Evolutionary conservation across 768 basidiomycete species (phyloP).

Genomic region (Podaxis mareebaensis): DNA sequence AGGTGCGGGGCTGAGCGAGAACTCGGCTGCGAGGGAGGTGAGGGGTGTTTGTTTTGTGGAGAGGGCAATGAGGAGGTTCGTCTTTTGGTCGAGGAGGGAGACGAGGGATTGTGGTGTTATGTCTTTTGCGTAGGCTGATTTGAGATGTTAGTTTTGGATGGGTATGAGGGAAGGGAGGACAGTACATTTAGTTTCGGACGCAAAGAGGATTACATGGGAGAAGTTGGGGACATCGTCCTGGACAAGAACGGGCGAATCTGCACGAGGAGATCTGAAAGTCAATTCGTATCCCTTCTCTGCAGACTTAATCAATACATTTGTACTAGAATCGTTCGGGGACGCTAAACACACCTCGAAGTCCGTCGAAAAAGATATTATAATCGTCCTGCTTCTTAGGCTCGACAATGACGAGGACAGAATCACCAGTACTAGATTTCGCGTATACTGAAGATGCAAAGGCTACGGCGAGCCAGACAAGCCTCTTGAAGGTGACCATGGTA

Average conservation of each 20-base stretch:
- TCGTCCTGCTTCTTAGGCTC: slow-evolving; percentile 70
- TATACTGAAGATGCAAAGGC: slow-evolving; percentile 31
- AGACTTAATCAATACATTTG: slow-evolving; percentile 5
- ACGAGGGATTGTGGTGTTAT: slow-evolving; percentile 83
- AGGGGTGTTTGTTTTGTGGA: slow-evolving; percentile 75
- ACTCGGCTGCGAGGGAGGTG: slow-evolving; percentile 83
- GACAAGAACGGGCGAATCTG: slow-evolving; percentile 62
- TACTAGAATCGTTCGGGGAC: not conserved
- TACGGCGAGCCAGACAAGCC: slow-evolving; percentile 33
- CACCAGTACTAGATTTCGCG: slow-evolving; percentile 79
- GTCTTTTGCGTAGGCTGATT: slow-evolving; percentile 68
- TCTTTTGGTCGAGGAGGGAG: slow-evolving; percentile 61
- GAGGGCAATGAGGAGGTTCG: slow-evolving; percentile 84
- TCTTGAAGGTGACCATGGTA: slow-evolving; percentile 39
- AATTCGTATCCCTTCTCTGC: slow-evolving; percentile 82
- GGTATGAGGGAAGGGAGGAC: slow-evolving; percentile 22
- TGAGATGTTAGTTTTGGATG: slow-evolving; percentile 1
- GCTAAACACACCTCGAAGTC: slow-evolving; percentile 60
- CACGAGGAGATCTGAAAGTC: slow-evolving; percentile 84
- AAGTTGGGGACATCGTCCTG: slow-evolving; percentile 75
- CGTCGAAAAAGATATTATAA: slow-evolving; percentile 83
- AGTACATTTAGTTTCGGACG: slow-evolving; percentile 83
- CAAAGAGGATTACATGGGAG: slow-evolving; percentile 84
- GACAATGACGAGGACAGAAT: slow-evolving; percentile 82
- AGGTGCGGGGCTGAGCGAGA: slow-evolving; percentile 86